Percentiles rank a stretch among this genome's conserved stretches.
phyloP scores from a whole-genome alignment of 305 asterid species.

The Fraxinus velutina region DNA sequence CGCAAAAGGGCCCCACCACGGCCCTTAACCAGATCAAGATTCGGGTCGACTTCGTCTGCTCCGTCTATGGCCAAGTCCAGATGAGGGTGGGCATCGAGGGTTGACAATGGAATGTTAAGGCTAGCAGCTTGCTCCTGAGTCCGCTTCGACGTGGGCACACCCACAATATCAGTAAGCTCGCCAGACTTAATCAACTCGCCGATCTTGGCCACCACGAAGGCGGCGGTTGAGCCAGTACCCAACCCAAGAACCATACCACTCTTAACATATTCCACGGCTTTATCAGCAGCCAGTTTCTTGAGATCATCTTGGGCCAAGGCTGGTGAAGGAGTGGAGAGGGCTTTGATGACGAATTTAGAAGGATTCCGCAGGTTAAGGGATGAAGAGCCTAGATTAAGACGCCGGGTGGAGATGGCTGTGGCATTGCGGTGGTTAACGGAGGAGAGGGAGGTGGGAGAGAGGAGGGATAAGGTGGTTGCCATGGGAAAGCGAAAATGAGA shows the following conservation, averaged over 20 bases:
- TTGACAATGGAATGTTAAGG: slow-evolving; percentile 69
- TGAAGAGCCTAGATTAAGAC: slow-evolving; percentile 24
- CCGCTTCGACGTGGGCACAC: slow-evolving; percentile 86
- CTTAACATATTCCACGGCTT: slow-evolving; percentile 76
- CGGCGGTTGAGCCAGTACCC: slow-evolving; percentile 97
- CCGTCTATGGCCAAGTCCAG: slow-evolving; percentile 93
- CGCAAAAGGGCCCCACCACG: slow-evolving; percentile 95
- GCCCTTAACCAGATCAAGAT: slow-evolving; percentile 83
- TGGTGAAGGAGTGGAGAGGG: slow-evolving; percentile 55
- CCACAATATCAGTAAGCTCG: slow-evolving; percentile 61
- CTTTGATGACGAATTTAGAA: slow-evolving; percentile 43
- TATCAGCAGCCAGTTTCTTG: slow-evolving; percentile 83
- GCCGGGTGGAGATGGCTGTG: slow-evolving; percentile 11
- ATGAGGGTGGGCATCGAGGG: slow-evolving; percentile 68
- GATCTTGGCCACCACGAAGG: slow-evolving; percentile 83
- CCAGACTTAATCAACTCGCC: slow-evolving; percentile 69
- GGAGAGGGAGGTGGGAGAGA: slow-evolving; percentile 31
- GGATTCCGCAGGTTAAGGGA: slow-evolving; percentile 24
- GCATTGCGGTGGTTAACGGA: slow-evolving; percentile 30
- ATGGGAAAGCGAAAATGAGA: slow-evolving; percentile 24
- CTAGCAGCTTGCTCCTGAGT: slow-evolving; percentile 77
- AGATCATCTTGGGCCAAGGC: slow-evolving; percentile 72
- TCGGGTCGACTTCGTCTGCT: slow-evolving; percentile 89
- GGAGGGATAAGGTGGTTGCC: slow-evolving; percentile 45
- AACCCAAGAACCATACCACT: slow-evolving; percentile 90